Base-by-base conservation (phyloP, 2,329 filamentous ascomycete genomes). In the Tolypocladium sp. region DNA sequence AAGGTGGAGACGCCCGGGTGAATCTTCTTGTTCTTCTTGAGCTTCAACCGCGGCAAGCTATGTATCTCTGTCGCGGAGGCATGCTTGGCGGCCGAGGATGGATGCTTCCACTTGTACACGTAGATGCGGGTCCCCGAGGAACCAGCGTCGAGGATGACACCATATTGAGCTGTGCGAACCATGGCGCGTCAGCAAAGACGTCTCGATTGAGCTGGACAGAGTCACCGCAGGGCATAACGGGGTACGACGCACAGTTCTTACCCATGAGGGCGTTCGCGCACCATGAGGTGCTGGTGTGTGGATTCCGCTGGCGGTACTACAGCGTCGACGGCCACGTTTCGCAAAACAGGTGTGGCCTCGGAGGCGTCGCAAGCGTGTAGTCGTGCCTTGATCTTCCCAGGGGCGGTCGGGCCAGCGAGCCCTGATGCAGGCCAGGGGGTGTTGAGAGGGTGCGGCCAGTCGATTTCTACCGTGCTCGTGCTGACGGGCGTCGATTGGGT, bases 41-140 rank as follows among this genome's bases (percentile, higher is more conserved):
- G 92, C 70, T 90, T 85, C 64, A 99, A 79, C 66, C 87, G 84
- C 3, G 94, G 94, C 35, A 99, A 77, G 56, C 81, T 84, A 60
- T 84, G 82, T 55, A 92, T 61, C 58, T 75, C 66, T 4, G 66
- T 59, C 20, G 63, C 57, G 15, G 70, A 68, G 30, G 71, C 65
- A 59, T 86, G 85, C 80, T 67, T 84, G 78, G 63, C 57, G 46
- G 89, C 88, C 65, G 81, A 81, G 44, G 84, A 79, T 63, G 87
- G 86, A 69, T 95, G 89, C 69, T 92, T 84, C 94, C 94, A 99
- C 74, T 87, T 85, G 77, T 99, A 99, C 60, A 99, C 85, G 74
- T 99, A 91, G 63, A 96, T 82, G 71, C 94, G 89, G 68, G 93
- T 97, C 72, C 94, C 93, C 74, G 94, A 97, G 74, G 94, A 97